Base-by-base conservation (phyloP, 768 basidiomycete species). In the Dictyophora rubrovolvata region DNA sequence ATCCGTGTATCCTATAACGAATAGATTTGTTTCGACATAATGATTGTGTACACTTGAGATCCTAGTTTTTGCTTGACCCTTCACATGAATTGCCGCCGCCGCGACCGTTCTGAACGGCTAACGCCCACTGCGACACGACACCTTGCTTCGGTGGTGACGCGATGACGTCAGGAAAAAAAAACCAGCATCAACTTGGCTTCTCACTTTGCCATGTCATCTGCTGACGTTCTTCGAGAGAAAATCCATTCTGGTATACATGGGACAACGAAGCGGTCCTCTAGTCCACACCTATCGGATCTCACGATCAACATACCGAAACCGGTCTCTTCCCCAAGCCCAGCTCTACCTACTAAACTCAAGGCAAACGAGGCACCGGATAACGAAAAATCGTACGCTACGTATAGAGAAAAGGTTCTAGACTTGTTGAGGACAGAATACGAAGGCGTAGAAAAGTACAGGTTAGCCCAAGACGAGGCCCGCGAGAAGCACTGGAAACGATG, bases 401-500 rank as follows among this genome's bases (percentile, higher is more conserved):
- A 86, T 70, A 80, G 89, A 54, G 81, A 87, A 66, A 77, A 83
- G 33, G 74, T 96, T 28, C 74, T 77, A 28, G 76, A 83, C 61
- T 72, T 73, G 59, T 75, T 94, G 34, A 89, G 89, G 1, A 65
- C 73, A 3, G 75, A 84, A 35, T 98, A 94, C 69, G 79, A 84
- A 54, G 88, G 89, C 12, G 82, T 81, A 21, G 95, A 99, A 74
- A 83, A 83, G 63, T 77, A 87, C 70, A 82, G 94, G 53, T 81
- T 99, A n/a, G 73, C 83, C 53, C 88, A 97, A 66, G 90, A 93
- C 63, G 84, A 80, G 60, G 75, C 77, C 53, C 86, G 82, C 64
- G 85, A 90, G 63, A 79, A 79, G 53, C 94, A 98, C 71, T 99
- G 96, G 96, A 98, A 98, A 73, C 80, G 91, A 65, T 98, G 95